Conservation (phyloP, 768 basidiomycete genomes). For the Termitomyces eurrhizus region DNA sequence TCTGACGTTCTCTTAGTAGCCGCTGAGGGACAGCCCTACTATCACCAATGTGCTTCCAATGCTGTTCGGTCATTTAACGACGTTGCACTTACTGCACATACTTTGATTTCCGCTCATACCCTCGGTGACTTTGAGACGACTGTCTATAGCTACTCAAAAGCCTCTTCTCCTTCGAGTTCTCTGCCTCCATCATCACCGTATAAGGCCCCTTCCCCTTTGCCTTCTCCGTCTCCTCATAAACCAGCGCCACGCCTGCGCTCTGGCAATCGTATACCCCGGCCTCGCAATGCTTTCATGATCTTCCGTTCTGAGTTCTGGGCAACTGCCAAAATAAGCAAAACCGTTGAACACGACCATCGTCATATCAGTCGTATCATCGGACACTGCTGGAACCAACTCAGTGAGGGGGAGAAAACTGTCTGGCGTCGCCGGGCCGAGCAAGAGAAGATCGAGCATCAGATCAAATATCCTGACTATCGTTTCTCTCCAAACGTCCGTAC, state of each 20-base stretch:
- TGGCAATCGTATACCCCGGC: conserved; percentile 62
- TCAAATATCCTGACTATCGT: conserved; percentile 50
- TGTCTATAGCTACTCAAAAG: conserved; percentile 10
- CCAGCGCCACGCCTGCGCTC: conserved; percentile 22
- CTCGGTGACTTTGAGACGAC: conserved; percentile 7
- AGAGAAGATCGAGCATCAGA: conserved; percentile 46
- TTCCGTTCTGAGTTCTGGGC: conserved; percentile 60
- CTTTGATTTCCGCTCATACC: conserved; percentile 9
- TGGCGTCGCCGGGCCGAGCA: conserved; percentile 48
- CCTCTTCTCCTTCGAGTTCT: conserved; percentile 13
- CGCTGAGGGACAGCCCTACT: conserved; percentile 7
- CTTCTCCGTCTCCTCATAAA: conserved; percentile 15
- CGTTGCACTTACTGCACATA: not conserved
- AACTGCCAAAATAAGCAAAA: conserved; percentile 41
- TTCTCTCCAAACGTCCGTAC: conserved; percentile 44
- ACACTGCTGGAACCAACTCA: conserved; percentile 50
- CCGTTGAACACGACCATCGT: conserved; percentile 52
- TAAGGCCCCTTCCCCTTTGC: not conserved
- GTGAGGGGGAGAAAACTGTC: conserved; percentile 44
- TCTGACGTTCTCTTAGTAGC: conserved; percentile 9
- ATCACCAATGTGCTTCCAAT: conserved; percentile 5
- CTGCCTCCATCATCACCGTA: conserved; percentile 9
- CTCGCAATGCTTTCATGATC: conserved; percentile 82
- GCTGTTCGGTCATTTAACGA: conserved; percentile 4
- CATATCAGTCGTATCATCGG: conserved; percentile 56